Evolutionary conservation across 495 filamentous ascomycete genomes (phyloP).

Genomic region (Penicillium pulvis): DNA sequence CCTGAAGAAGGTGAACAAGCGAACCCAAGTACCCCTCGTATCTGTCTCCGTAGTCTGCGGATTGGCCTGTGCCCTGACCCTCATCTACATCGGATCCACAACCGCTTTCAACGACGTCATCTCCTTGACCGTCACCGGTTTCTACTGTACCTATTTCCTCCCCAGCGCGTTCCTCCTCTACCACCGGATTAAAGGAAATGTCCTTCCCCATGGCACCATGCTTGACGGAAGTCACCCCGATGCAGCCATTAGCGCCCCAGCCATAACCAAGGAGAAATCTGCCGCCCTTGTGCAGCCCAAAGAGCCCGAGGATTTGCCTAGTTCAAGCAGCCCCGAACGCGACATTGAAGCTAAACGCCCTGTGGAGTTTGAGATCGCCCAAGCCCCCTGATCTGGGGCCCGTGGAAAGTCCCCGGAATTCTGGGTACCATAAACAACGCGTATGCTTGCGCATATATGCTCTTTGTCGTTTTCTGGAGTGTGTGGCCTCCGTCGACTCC

Average conservation of each 20-base stretch:
- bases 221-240: constrained; percentile 23
- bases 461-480: constrained; percentile 45
- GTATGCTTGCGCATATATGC: constrained; percentile 37
- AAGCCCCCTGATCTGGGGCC: constrained; percentile 38
- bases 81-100: constrained; percentile 52
- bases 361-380: constrained; percentile 23
- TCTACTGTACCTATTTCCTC: constrained; percentile 47
- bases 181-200: constrained; percentile 33
- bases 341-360: constrained; percentile 12
- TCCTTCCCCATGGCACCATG: constrained; percentile 32
- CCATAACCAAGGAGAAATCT: constrained; percentile 17
- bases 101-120: constrained; percentile 52
- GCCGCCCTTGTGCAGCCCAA: constrained; percentile 19
- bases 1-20: constrained; percentile 32
- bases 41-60: constrained; percentile 37
- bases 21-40: constrained; percentile 36
- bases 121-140: constrained; percentile 42
- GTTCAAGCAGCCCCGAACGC: constrained; percentile 21
- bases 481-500: constrained; percentile 43
- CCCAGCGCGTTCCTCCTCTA: constrained; percentile 42
- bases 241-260: constrained; percentile 12
- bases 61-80: constrained; percentile 44
- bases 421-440: constrained; percentile 43
- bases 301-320: constrained; percentile 14
- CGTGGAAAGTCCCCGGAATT: constrained; percentile 42